A percentile compares a stretch with the other conserved stretches of the same genome.
Evolutionary conservation across 805 yeast species (phyloP).

Genomic region (Cyberlindnera samutprakarnensis): DNA sequence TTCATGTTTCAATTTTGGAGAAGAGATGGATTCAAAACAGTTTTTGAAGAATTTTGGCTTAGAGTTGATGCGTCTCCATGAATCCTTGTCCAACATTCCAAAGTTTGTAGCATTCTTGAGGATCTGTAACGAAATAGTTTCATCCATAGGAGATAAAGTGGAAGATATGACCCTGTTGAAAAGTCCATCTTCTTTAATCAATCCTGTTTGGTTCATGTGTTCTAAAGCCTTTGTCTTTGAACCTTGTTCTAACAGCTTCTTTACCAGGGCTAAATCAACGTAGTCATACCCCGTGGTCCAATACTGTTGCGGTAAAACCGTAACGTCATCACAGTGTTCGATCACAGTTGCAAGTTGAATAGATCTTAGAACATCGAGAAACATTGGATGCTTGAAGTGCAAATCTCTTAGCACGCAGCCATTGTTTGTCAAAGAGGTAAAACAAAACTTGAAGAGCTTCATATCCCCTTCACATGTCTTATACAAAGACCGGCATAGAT

Average conservation of each 20-base stretch:
- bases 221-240: slow-evolving; percentile 5
- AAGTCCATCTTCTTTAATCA: slow-evolving; percentile 9
- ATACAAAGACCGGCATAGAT: slow-evolving; percentile 11
- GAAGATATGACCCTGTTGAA: slow-evolving; percentile 9
- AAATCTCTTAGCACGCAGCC: slow-evolving; percentile 1
- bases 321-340: slow-evolving; percentile 6
- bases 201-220: slow-evolving; percentile 2
- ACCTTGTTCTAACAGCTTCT: slow-evolving; percentile 5
- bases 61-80: slow-evolving; percentile 5
- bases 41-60: slow-evolving; percentile 5
- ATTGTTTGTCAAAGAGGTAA: slow-evolving; percentile 7
- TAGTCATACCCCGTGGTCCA: slow-evolving; percentile 11
- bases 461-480: slow-evolving; percentile 5
- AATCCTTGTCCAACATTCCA: slow-evolving; percentile 5
- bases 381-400: slow-evolving; percentile 5
- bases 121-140: background rate
- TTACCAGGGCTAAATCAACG: slow-evolving; percentile 9
- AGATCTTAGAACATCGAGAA: slow-evolving; percentile 8
- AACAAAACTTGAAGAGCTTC: slow-evolving; percentile 10
- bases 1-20: slow-evolving; percentile 1
- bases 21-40: slow-evolving; percentile 2
- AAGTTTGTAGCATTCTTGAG: slow-evolving; percentile 2
- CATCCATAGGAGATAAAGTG: background rate
- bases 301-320: slow-evolving; percentile 8
- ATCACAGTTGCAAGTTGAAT: slow-evolving; percentile 12